Conservation (phyloP, 2,329 filamentous ascomycete genomes). For the Tolypocladium inflatum region DNA sequence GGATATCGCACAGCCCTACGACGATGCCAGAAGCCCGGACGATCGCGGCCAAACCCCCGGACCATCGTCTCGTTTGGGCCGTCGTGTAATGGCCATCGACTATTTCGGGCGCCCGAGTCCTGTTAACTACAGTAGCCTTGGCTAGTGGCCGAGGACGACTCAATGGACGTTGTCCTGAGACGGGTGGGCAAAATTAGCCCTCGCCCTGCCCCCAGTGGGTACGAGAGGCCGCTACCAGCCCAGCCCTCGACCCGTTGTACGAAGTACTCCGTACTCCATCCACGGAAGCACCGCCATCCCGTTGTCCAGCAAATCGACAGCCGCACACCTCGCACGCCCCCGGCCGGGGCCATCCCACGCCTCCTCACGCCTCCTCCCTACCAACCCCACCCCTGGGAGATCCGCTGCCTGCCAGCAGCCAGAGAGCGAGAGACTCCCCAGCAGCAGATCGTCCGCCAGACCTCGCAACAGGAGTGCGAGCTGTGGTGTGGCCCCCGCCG, state of each 20-base stretch:
- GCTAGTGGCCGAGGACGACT: not conserved
- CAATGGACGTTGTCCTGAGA: not conserved
- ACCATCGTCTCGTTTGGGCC: not conserved
- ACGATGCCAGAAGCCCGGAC: not conserved
- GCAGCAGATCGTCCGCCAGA: slow-evolving; percentile 2
- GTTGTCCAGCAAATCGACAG: not conserved
- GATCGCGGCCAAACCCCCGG: not conserved
- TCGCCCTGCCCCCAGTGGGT: not conserved
- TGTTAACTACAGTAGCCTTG: not conserved
- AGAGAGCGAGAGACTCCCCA: not conserved
- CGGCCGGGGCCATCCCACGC: not conserved
- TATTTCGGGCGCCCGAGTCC: not conserved
- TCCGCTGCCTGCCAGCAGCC: not conserved
- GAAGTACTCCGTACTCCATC: not conserved
- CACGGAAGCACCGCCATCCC: slow-evolving; percentile 1
- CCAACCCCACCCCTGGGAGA: slow-evolving; percentile 1
- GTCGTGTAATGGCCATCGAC: not conserved
- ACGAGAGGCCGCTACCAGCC: not conserved
- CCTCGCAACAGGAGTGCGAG: not conserved
- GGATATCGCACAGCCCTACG: slow-evolving; percentile 1
- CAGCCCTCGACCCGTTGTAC: not conserved
- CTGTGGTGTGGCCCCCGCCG: slow-evolving; percentile 1
- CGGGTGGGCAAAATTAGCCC: slow-evolving; percentile 4
- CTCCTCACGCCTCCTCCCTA: not conserved
- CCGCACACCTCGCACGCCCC: not conserved